These are phyloP conservation scores for Nothophaeocryptopus gaeumannii DNA, from an alignment of 2,329 filamentous ascomycete species.

Conservation along the genomic window DNA sequence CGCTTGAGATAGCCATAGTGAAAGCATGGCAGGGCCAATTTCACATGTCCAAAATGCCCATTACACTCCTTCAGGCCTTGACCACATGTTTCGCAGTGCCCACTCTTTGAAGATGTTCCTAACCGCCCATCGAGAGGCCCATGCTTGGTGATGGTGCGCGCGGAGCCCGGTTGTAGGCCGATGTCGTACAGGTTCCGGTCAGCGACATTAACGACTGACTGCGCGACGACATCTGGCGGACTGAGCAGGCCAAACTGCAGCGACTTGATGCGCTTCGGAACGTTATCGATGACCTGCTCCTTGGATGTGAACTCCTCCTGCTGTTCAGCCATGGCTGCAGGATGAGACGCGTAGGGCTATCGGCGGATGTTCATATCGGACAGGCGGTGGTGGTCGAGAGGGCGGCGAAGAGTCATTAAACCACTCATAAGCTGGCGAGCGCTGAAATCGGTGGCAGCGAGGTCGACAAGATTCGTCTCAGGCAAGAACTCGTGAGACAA, in stretches of 20 bases:
- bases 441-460: too few species aligned
- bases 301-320: constrained; percentile 49
- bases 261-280: constrained; percentile 87
- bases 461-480: too few species aligned
- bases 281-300: constrained; percentile 83
- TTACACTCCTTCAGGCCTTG: constrained; percentile 80
- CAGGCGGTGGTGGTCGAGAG: not conserved
- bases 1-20: constrained; percentile 96
- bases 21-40: constrained; percentile 85
- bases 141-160: constrained; percentile 71
- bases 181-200: constrained; percentile 92
- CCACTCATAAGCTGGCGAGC: too few species aligned
- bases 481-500: too few species aligned
- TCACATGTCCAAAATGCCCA: constrained; percentile 92
- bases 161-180: constrained; percentile 49
- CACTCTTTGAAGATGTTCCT: constrained; percentile 82
- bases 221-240: constrained; percentile 85
- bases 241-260: constrained; percentile 93
- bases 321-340: constrained; percentile 18
- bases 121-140: constrained; percentile 85
- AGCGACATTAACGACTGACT: constrained; percentile 92
- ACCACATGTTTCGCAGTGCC: constrained; percentile 77
- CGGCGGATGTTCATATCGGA: constrained; percentile 16
- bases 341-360: constrained; percentile 12
- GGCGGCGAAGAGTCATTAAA: constrained; percentile 7